Conservation (phyloP, 768 basidiomycete genomes). For the Antrodiella citrinella region DNA sequence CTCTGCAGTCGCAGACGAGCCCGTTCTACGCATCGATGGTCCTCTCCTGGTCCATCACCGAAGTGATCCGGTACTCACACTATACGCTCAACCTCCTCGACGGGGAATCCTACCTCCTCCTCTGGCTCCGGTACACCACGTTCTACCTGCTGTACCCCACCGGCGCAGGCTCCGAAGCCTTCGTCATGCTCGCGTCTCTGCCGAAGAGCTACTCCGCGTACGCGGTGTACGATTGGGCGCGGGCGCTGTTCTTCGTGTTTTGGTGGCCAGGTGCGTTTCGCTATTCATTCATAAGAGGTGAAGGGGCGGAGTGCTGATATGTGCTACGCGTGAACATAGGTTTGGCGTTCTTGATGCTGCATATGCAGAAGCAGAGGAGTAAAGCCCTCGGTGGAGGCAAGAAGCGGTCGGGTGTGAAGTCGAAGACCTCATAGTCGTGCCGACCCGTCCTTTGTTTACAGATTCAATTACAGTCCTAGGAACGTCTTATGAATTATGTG, state of each 20-base stretch:
- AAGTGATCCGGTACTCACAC: conserved; percentile 86
- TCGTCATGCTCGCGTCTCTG: conserved; percentile 72
- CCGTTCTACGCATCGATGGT: conserved; percentile 90
- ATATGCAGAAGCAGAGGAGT: conserved; percentile 51
- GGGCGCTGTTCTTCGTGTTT: conserved; percentile 45
- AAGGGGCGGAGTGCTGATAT: no score
- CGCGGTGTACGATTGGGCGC: not conserved
- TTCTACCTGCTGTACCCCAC: conserved; percentile 93
- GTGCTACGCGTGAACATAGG: no score
- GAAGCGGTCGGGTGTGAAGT: no score
- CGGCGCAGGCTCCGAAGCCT: conserved; percentile 87
- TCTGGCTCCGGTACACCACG: conserved; percentile 81
- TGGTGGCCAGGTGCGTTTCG: conserved; percentile 78
- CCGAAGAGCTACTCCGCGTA: conserved; percentile 27
- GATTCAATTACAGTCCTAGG: no score
- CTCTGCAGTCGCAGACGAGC: conserved; percentile 32
- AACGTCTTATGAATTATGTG: no score
- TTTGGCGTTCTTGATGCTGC: conserved; percentile 46
- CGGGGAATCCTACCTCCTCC: conserved; percentile 37
- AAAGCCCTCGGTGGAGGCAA: conserved; percentile 37
- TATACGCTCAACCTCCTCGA: conserved; percentile 67
- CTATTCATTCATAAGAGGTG: no score
- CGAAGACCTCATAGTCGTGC: no score
- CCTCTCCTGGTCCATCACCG: conserved; percentile 85
- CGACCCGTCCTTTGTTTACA: no score